Evolutionary conservation across 345 rosid genomes (phyloP).

Genomic region (Excoecaria agallocha): DNA sequence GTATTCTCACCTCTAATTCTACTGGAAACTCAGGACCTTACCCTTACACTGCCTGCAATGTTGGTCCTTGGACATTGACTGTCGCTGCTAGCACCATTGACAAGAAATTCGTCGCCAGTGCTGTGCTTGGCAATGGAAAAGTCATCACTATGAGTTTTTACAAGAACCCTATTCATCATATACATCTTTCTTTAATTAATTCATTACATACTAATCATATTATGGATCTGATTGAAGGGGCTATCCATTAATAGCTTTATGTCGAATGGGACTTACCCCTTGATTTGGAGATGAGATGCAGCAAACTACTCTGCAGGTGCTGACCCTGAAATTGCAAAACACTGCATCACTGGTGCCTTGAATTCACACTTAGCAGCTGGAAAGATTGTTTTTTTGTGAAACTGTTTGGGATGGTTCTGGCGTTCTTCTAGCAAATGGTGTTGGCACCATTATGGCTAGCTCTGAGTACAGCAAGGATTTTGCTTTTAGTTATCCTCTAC

Average conservation of each 20-base stretch:
- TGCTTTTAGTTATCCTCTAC: constrained; percentile 33
- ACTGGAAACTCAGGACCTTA: constrained; percentile 38
- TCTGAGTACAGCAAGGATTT: constrained; percentile 15
- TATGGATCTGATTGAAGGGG: constrained; percentile 2
- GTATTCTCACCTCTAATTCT: constrained; percentile 32
- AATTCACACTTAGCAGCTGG: constrained; percentile 25
- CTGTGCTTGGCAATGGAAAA: constrained; percentile 39
- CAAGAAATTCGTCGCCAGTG: constrained; percentile 28
- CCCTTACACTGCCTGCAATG: constrained; percentile 15
- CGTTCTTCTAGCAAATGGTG: constrained; percentile 20
- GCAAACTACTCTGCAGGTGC: constrained; percentile 36
- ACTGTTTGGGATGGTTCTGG: constrained; percentile 20
- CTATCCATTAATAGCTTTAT: constrained; percentile 16
- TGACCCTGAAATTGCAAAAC: constrained; percentile 13
- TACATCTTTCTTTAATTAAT: too few species aligned
- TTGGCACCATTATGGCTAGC: constrained; percentile 32
- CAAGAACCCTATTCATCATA: too few species aligned
- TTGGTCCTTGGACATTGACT: constrained; percentile 38
- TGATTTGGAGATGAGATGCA: constrained; percentile 42
- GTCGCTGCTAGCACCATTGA: constrained; percentile 44
- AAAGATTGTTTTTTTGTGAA: constrained; percentile 33
- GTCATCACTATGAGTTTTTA: constrained; percentile 19
- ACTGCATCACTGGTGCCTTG: constrained; percentile 19
- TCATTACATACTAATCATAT: too few species aligned
- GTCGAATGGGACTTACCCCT: constrained; percentile 21